Evolutionary conservation across 2,329 filamentous ascomycete species (phyloP).

Genomic region (Phaeosphaeriaceae sp.): DNA sequence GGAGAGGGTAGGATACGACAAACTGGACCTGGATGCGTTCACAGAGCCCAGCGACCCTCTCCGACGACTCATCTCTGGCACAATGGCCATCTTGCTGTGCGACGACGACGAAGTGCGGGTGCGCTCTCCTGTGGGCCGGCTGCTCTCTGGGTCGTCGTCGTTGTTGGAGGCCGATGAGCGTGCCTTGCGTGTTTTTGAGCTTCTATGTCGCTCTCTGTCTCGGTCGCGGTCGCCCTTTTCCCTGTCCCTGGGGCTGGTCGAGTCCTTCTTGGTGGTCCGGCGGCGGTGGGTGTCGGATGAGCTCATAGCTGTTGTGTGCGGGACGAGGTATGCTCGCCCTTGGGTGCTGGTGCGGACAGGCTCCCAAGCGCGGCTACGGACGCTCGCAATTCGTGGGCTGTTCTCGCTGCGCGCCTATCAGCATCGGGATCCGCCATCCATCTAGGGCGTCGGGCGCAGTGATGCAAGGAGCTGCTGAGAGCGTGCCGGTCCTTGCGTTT

Average conservation of each 20-base stretch:
- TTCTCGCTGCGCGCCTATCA: slow-evolving; percentile 43
- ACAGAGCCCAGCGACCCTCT: slow-evolving; percentile 44
- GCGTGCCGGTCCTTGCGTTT: background rate
- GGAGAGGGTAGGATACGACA: slow-evolving; percentile 83
- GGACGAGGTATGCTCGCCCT: slow-evolving; percentile 13
- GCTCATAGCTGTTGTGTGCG: slow-evolving; percentile 33
- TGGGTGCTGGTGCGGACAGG: slow-evolving; percentile 22
- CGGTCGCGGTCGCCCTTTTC: slow-evolving; percentile 35
- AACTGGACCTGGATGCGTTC: slow-evolving; percentile 47
- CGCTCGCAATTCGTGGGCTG: slow-evolving; percentile 33
- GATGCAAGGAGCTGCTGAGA: slow-evolving; percentile 7
- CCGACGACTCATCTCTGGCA: slow-evolving; percentile 58
- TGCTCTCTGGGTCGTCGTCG: slow-evolving; percentile 25
- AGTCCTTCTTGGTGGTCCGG: slow-evolving; percentile 48
- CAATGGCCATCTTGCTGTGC: slow-evolving; percentile 47
- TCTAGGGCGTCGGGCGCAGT: slow-evolving; percentile 22
- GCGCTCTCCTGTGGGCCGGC: slow-evolving; percentile 36
- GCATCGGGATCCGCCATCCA: slow-evolving; percentile 35
- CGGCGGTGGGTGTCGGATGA: slow-evolving; percentile 46
- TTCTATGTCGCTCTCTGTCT: slow-evolving; percentile 35
- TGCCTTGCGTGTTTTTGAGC: slow-evolving; percentile 36
- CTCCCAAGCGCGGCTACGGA: slow-evolving; percentile 34
- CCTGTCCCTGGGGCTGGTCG: slow-evolving; percentile 26
- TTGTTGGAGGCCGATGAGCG: slow-evolving; percentile 39
- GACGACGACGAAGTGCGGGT: slow-evolving; percentile 36